These are phyloP conservation scores for Exophiala sp. DNA, from an alignment of 2,329 filamentous ascomycete genomes.

Conservation along the genomic window DNA sequence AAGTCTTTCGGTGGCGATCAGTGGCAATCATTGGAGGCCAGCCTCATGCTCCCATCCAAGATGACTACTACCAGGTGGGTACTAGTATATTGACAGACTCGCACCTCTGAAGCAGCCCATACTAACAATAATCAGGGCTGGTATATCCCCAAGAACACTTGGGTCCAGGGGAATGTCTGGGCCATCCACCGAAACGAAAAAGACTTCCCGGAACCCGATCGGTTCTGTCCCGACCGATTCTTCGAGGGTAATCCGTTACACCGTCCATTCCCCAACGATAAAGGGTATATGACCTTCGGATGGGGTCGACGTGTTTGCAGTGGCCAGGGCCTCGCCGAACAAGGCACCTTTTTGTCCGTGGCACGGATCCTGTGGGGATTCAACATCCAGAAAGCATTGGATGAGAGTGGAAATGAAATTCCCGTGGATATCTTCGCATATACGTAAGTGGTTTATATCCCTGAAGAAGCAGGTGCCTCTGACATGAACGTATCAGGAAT, in stretches of 20 bases:
- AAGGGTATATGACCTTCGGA: slow-evolving; percentile 50
- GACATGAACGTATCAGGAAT: no score
- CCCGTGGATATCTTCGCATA: slow-evolving; percentile 55
- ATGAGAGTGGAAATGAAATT: no score
- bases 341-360: slow-evolving; percentile 48
- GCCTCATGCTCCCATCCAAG: slow-evolving; percentile 46
- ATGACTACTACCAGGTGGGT: slow-evolving; percentile 46
- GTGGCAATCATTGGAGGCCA: slow-evolving; percentile 36
- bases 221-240: slow-evolving; percentile 42
- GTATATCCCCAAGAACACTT: slow-evolving; percentile 45
- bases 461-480: no score
- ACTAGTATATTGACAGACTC: no score
- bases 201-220: slow-evolving; percentile 46
- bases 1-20: slow-evolving; percentile 43
- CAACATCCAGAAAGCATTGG: slow-evolving; percentile 21
- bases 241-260: slow-evolving; percentile 5
- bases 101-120: no score
- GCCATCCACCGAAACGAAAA: slow-evolving; percentile 32
- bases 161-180: slow-evolving; percentile 44
- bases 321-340: slow-evolving; percentile 31
- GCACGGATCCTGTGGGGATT: slow-evolving; percentile 41
- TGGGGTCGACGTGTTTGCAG: slow-evolving; percentile 45
- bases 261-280: slow-evolving; percentile 33
- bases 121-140: no score
- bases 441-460: slow-evolving; percentile 31